phyloP scores from a whole-genome alignment of 305 asterid genomes.

The Solanum chacoense region DNA sequence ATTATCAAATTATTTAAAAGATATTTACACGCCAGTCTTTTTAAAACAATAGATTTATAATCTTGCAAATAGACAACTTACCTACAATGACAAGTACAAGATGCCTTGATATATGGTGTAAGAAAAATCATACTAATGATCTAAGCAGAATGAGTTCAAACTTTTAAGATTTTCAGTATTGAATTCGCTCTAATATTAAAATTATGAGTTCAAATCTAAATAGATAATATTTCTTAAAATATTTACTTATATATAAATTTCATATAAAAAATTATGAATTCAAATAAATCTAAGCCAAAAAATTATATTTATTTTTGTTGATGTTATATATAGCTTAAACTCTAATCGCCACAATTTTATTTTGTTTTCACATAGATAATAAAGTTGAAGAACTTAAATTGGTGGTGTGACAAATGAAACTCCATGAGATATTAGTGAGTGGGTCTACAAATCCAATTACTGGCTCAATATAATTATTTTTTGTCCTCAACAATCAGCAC shows the following conservation, averaged over 20 bases:
- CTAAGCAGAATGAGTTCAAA: background rate
- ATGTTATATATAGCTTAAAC: background rate
- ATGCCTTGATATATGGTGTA: background rate
- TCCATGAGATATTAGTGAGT: background rate
- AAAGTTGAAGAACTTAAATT: background rate
- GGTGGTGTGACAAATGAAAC: background rate
- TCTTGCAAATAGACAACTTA: background rate
- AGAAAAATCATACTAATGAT: background rate
- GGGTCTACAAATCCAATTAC: background rate
- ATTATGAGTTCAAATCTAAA: background rate
- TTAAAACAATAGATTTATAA: background rate
- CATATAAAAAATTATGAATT: background rate
- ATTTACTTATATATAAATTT: background rate
- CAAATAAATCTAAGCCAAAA: background rate
- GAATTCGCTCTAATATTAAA: background rate
- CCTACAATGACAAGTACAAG: background rate
- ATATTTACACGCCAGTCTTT: background rate
- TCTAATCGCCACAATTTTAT: background rate
- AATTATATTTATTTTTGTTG: background rate
- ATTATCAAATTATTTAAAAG: background rate
- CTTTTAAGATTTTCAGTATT: background rate
- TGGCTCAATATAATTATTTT: background rate
- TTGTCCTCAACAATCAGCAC: background rate
- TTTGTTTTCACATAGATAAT: background rate
- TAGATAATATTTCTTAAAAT: background rate